phyloP scores from a whole-genome alignment of 495 filamentous ascomycete species.

The Podospora tetraspora region DNA sequence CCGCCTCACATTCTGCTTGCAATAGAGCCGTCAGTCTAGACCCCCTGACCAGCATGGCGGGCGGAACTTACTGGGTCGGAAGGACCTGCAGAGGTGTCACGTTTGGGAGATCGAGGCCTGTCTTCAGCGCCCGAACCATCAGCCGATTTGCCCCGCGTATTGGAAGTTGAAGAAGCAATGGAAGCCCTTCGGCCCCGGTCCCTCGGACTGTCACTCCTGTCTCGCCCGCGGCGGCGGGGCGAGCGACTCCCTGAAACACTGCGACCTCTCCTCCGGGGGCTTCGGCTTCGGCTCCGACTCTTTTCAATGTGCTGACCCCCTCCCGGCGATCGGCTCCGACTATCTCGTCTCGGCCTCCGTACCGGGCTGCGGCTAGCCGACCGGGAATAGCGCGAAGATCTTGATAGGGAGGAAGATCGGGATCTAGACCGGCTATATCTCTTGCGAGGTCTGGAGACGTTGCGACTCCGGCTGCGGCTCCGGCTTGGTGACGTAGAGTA shows the following conservation, averaged over 20 bases:
- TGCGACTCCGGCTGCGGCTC: conserved; percentile 37
- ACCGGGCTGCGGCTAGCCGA: conserved; percentile 36
- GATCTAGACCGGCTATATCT: conserved; percentile 44
- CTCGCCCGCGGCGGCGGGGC: conserved; percentile 11
- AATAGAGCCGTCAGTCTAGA: conserved; percentile 18
- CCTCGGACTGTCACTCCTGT: conserved; percentile 19
- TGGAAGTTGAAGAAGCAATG: conserved; percentile 48
- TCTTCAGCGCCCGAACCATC: conserved; percentile 58
- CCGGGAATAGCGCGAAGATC: conserved; percentile 33
- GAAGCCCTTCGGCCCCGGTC: conserved; percentile 23
- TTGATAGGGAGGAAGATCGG: conserved; percentile 37
- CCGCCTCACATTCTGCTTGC: conserved; percentile 50
- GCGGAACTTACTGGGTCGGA: conserved; percentile 35
- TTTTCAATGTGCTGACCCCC: conserved; percentile 32
- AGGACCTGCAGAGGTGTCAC: conserved; percentile 25
- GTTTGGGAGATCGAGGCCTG: conserved; percentile 38
- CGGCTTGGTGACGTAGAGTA: conserved; percentile 33
- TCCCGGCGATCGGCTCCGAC: conserved; percentile 36
- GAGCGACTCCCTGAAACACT: conserved; percentile 50
- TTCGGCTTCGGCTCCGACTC: conserved; percentile 37
- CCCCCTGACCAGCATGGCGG: background rate
- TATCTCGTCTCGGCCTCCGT: conserved; percentile 39
- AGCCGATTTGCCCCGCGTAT: conserved; percentile 50
- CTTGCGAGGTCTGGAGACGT: conserved; percentile 13
- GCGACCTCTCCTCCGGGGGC: conserved; percentile 38